Evolutionary conservation across 106 monocot species (phyloP).

Genomic region (Posidonia australis): DNA sequence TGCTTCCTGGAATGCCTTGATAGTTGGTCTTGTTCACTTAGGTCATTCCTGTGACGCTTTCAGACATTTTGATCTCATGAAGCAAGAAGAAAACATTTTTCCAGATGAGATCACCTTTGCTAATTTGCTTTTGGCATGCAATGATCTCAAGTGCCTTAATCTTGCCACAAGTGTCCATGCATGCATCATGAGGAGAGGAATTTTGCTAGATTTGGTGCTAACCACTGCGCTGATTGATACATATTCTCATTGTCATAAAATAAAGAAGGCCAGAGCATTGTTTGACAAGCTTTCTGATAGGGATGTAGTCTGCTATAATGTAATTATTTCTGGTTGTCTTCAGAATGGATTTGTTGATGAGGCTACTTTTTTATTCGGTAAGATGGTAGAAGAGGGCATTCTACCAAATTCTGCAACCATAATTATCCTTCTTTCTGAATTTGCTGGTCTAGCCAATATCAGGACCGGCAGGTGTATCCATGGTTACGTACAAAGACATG

Average conservation of each 20-base stretch:
- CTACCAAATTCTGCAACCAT: constrained; percentile 36
- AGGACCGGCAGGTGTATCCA: constrained; percentile 35
- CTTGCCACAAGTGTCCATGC: constrained; percentile 32
- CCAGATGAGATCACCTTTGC: constrained; percentile 53
- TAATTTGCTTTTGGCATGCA: constrained; percentile 45
- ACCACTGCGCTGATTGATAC: constrained; percentile 43
- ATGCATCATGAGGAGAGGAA: constrained; percentile 34
- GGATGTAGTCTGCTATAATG: constrained; percentile 41
- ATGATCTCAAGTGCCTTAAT: constrained; percentile 16
- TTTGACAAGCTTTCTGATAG: constrained; percentile 30
- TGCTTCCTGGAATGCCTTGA: constrained; percentile 53
- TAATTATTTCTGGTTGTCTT: constrained; percentile 38
- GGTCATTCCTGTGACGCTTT: constrained; percentile 35
- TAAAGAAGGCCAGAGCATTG: constrained; percentile 22
- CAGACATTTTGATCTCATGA: constrained; percentile 21
- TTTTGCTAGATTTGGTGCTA: constrained; percentile 40
- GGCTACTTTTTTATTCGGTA: constrained; percentile 15
- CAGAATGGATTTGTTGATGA: constrained; percentile 21
- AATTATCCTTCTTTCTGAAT: constrained; percentile 33
- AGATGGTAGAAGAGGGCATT: constrained; percentile 29
- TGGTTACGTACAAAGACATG: constrained; percentile 26
- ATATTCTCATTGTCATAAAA: constrained; percentile 24
- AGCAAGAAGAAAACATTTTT: constrained; percentile 21
- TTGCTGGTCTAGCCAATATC: constrained; percentile 21
- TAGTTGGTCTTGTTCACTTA: constrained; percentile 29